phyloP scores from a whole-genome alignment of 352 stramenopile species.

The Globisporangium cederbergense region DNA sequence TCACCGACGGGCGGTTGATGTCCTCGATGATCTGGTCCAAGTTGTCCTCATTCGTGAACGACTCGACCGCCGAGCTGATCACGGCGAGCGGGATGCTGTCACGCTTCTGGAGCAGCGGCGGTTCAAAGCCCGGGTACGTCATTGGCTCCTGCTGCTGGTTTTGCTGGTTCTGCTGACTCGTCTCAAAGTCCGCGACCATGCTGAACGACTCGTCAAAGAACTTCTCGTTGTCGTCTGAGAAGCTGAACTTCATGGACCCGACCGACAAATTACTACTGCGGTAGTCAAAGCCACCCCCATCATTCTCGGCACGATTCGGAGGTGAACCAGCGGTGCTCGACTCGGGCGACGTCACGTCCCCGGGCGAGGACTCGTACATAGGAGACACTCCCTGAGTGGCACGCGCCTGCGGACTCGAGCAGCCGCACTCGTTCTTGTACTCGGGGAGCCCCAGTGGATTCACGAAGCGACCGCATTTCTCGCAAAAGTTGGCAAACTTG shows the following conservation, averaged over 20 bases:
- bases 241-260: slow-evolving; percentile 69
- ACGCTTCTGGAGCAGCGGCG: slow-evolving; percentile 33
- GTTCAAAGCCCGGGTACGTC: slow-evolving; percentile 15
- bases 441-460: slow-evolving; percentile 75
- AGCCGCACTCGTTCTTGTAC: slow-evolving; percentile 74
- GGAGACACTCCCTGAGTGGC: slow-evolving; percentile 15
- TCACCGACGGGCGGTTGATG: slow-evolving; percentile 53
- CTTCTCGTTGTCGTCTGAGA: slow-evolving; percentile 62
- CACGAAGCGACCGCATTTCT: slow-evolving; percentile 73
- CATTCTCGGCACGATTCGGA: slow-evolving; percentile 31
- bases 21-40: slow-evolving; percentile 77
- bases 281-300: slow-evolving; percentile 28
- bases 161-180: slow-evolving; percentile 8
- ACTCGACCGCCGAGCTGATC: slow-evolving; percentile 63
- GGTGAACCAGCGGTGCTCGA: slow-evolving; percentile 14
- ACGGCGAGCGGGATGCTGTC: slow-evolving; percentile 70
- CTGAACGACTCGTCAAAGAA: slow-evolving; percentile 60
- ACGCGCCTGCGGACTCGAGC: slow-evolving; percentile 20
- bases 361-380: slow-evolving; percentile 21
- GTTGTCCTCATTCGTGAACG: slow-evolving; percentile 72
- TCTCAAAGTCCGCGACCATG: slow-evolving; percentile 29
- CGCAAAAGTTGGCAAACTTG: slow-evolving; percentile 87
- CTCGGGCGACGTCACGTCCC: slow-evolving; percentile 19
- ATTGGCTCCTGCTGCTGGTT: slow-evolving; percentile 25
- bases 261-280: slow-evolving; percentile 66